A percentile compares a stretch with the other conserved stretches of the same genome.
phyloP scores from a whole-genome alignment of 225 moss, liverwort and hornwort species.

The Pseudisothecium myosuroides region DNA sequence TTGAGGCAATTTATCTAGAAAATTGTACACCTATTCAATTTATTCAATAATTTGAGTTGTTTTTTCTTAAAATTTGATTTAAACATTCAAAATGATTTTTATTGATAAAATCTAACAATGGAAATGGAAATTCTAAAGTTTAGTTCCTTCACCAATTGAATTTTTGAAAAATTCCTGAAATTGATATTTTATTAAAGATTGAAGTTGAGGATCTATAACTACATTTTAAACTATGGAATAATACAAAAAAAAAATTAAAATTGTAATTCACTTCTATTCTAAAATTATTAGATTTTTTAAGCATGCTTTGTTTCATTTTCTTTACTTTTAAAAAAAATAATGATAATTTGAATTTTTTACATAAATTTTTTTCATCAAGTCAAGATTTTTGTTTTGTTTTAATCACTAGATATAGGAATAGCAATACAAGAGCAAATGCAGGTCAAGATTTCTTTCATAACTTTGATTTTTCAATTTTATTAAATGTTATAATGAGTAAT shows the following conservation, averaged over 20 bases:
- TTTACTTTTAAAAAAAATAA: not conserved
- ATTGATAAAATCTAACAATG: not conserved
- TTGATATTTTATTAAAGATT: not conserved
- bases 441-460: not conserved
- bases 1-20: not conserved
- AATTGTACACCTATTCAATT: not conserved
- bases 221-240: fast-evolving
- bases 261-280: not conserved
- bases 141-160: not conserved
- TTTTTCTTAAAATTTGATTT: not conserved
- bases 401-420: not conserved
- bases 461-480: not conserved
- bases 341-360: not conserved
- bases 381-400: not conserved
- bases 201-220: not conserved
- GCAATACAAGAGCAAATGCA: not conserved
- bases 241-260: not conserved
- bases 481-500: not conserved
- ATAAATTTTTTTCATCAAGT: no score
- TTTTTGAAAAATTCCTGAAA: not conserved
- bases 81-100: not conserved
- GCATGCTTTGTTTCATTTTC: no score
- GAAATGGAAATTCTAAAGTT: not conserved
- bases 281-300: not conserved
- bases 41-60: not conserved